Base-by-base conservation (phyloP, 2,329 filamentous ascomycete genomes). In the Macroventuria anomochaeta region DNA sequence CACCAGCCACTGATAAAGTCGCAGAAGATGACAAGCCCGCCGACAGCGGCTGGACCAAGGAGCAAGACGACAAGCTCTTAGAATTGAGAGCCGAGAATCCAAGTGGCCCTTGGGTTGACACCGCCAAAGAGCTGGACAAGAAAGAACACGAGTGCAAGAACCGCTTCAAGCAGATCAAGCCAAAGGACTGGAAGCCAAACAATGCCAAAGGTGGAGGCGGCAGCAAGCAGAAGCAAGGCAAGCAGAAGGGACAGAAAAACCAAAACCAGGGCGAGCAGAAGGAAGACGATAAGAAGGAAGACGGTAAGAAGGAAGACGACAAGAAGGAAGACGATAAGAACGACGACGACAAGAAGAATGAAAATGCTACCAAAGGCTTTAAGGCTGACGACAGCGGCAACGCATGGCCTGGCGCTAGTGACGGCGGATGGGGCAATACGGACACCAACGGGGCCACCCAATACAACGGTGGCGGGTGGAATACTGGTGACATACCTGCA, bases 61-160 rank as follows among this genome's bases (percentile, higher is more conserved):
- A 75, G 32, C 70, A 81, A 44, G 78, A 81, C 39, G 67, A 69
- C 3, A 74, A 69, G 55, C 51, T 81, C 2, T 56, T 76, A 15
- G 61, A 68, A 6, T 47, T 77, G 61, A 77, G 76, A 54, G 61
- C 39, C 2, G 64, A 64, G 3, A 62, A 64, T 25, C 66, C 55
- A 2, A 50, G 40, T 7, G 20, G 11, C 1, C 3, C 57, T 0
- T 78, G 73, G 75, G 60, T 55, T 2, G 37, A 67, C 0, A 75
- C 78, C 31, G 67, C 55, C 0, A 26, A 57, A 5, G 65, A 64
- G 11, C 17, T 77, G 3, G 67, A 63, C 3, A 75, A 75, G 36
- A 26, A 47, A 0, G 12, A 28, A 2, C 2, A 42, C 0, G 26
- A 58, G 8, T 70, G 62, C 31, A 63, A 47, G 15, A 34, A 43